phyloP scores from a whole-genome alignment of 495 filamentous ascomycete genomes.

The Choiromyces venosus region DNA sequence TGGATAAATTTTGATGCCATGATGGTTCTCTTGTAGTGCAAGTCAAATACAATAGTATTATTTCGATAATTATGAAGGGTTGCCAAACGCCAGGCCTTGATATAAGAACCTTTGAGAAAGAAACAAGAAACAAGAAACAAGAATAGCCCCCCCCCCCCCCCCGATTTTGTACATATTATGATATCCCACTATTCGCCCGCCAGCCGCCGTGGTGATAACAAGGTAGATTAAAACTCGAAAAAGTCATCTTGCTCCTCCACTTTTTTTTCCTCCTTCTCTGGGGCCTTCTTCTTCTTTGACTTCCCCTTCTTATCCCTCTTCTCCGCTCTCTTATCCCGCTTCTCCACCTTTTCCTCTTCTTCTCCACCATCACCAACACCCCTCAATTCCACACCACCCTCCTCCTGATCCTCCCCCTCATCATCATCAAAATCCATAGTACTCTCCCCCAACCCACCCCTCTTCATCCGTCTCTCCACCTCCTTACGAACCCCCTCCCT shows the following conservation, averaged over 20 bases:
- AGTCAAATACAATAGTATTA: neutral
- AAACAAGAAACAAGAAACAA: neutral
- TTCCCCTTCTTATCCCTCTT: conserved; percentile 20
- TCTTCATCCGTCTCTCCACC: conserved; percentile 55
- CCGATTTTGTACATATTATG: neutral
- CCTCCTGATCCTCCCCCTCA: conserved; percentile 27
- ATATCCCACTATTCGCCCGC: conserved; percentile 2
- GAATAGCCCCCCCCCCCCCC: neutral
- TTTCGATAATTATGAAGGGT: neutral
- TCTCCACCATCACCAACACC: conserved; percentile 10
- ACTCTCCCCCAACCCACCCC: conserved; percentile 54
- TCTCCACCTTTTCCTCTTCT: conserved; percentile 4
- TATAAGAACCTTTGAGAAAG: neutral
- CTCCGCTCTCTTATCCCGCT: conserved; percentile 19
- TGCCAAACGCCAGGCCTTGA: neutral
- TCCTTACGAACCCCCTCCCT: conserved; percentile 53
- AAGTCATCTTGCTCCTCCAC: conserved; percentile 35
- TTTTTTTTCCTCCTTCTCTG: conserved; percentile 25
- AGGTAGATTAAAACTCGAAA: conserved; percentile 32
- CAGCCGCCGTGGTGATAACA: neutral
- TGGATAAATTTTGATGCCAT: neutral
- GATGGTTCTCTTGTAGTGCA: neutral
- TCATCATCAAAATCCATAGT: conserved; percentile 44
- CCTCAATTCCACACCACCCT: conserved; percentile 6
- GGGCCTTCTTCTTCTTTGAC: conserved; percentile 16